Base-by-base conservation (phyloP, 2,329 filamentous ascomycete species). In the Microsporum audouinii region DNA sequence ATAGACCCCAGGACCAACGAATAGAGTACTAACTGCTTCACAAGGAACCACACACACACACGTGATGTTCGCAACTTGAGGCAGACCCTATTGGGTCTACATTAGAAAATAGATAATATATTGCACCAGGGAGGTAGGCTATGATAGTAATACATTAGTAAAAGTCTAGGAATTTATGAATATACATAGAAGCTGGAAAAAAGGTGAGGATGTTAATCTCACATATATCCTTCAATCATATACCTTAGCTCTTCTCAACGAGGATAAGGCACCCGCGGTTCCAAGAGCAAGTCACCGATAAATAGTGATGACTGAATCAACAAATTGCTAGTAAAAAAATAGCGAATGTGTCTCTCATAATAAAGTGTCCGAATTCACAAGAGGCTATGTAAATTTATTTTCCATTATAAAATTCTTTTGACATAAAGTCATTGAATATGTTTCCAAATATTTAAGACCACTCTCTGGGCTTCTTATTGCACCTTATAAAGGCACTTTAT, bases 1-100 rank as follows among this genome's bases (percentile, higher is more conserved):
- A 47, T 29, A 53, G 33, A 3, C 12, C 10, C 8, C 6, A 31
- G 6, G 5, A n/a, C 12, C 27, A 34, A 33, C 5, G 14, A 1
- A 12, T 17, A 17, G 6, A 33, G 12, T 23, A n/a, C 43, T 27
- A 17, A 27, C 33, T 33, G 10, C 17, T 31, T 5, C 29, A 43
- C n/a, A 31, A 34, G 17, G 7, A 53, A 27, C 33, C 49, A 27
- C 12, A 14, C 49, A 17, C 17, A 53, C 27, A 14, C 7, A 27
- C 8, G 31, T 34, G 41, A 59, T 58, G 57, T 59, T 47, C 29
- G 39, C 41, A 47, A 59, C 39, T 47, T 59, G 57, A 59, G 57
- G 57, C 23, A 17, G n/a, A 31, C 34, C 34, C n/a, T 34, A 17
- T 14, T 8, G 49, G 8, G 34, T 23, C 38, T 39, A 31, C 34